Evolutionary conservation across 2,329 filamentous ascomycete species (phyloP).

Genomic region (Grosmannia clavigera): DNA sequence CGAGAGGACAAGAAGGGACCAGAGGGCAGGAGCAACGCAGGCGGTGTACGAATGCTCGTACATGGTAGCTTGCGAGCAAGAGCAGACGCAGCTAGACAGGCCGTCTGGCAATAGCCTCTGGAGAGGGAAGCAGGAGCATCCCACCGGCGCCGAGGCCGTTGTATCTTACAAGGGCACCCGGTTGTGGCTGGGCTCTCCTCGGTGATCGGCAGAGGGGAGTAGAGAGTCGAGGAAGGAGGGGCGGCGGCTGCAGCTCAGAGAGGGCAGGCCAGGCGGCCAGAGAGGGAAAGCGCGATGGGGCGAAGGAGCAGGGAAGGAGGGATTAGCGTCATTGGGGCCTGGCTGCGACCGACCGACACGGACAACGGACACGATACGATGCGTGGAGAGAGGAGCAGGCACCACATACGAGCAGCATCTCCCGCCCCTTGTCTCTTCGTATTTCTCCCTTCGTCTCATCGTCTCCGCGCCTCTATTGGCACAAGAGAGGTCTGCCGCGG

Average conservation of each 20-base stretch:
- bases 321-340: neutral
- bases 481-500: neutral
- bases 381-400: neutral
- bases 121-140: too few relatives aligned
- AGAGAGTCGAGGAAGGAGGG: neutral
- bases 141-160: too few relatives aligned
- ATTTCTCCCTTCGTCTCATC: neutral
- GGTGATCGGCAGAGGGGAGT: neutral
- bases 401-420: neutral
- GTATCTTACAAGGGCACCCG: too few relatives aligned
- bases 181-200: too few relatives aligned
- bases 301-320: neutral
- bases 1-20: too few relatives aligned
- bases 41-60: too few relatives aligned
- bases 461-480: neutral
- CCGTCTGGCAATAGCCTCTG: too few relatives aligned
- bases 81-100: too few relatives aligned
- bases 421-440: neutral
- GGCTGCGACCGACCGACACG: neutral
- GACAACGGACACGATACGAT: neutral
- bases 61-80: too few relatives aligned
- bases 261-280: neutral
- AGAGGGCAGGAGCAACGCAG: too few relatives aligned
- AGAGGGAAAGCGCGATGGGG: too few relatives aligned
- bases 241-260: neutral